Conservation (phyloP, 2,329 filamentous ascomycete genomes). For the Plenodomus biglobosus region DNA sequence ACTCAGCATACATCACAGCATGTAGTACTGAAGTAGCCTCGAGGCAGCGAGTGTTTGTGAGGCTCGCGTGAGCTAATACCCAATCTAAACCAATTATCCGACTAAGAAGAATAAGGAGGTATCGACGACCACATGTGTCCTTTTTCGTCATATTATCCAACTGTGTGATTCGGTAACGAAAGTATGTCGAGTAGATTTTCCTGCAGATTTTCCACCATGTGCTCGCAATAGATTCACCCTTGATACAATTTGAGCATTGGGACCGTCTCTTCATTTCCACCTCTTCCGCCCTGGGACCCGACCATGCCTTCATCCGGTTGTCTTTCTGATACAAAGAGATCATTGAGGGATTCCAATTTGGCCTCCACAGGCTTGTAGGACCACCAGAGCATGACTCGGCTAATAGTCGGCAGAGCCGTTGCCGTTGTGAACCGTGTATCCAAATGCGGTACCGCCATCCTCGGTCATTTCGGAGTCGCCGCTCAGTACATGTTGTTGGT, state of each 20-base stretch:
- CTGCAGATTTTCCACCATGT: constrained; percentile 5
- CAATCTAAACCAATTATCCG: constrained; percentile 29
- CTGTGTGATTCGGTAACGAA: background rate
- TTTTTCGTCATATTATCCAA: constrained; percentile 7
- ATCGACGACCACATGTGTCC: constrained; percentile 10
- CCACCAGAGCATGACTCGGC: constrained; percentile 24
- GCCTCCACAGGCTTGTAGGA: constrained; percentile 8
- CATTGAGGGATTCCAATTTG: constrained; percentile 2
- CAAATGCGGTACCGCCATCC: constrained; percentile 46
- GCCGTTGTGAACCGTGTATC: constrained; percentile 47
- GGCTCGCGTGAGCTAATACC: constrained; percentile 19
- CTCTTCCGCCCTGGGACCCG: constrained; percentile 6
- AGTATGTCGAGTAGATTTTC: constrained; percentile 1
- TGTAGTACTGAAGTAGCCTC: background rate
- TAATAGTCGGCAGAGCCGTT: constrained; percentile 45
- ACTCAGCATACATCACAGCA: background rate
- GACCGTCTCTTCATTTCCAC: constrained; percentile 2
- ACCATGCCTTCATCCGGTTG: constrained; percentile 26
- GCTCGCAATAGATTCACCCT: constrained; percentile 3
- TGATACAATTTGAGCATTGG: constrained; percentile 24
- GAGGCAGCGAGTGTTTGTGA: constrained; percentile 12
- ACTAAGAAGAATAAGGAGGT: constrained; percentile 12
- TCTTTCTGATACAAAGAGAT: constrained; percentile 17
- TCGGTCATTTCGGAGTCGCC: constrained; percentile 49
- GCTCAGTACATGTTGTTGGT: constrained; percentile 48